These are phyloP conservation scores for Mycena metata DNA, from an alignment of 768 basidiomycete species.

Conservation along the genomic window DNA sequence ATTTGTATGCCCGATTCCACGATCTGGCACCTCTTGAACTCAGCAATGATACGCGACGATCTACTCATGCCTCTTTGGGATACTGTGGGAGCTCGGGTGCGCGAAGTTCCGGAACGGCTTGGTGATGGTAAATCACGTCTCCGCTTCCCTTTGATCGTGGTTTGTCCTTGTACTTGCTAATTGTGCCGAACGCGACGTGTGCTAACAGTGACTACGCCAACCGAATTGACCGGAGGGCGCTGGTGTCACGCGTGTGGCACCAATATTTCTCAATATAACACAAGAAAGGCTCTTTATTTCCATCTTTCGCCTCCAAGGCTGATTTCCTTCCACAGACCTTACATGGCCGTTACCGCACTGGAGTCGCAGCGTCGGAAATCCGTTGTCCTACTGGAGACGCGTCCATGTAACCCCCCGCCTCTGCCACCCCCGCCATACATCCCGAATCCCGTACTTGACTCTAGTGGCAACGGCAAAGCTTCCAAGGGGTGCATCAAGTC, in stretches of 20 bases:
- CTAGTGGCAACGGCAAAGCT: not conserved
- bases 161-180: constrained; percentile 25
- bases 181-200: constrained; percentile 7
- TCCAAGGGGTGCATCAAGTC: not conserved
- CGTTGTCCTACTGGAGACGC: constrained; percentile 8
- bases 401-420: constrained; percentile 3
- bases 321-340: not conserved
- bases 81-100: constrained; percentile 3
- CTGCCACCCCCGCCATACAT: not conserved
- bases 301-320: not conserved
- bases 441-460: not conserved
- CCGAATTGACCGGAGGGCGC: not conserved
- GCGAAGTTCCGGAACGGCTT: constrained; percentile 16
- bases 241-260: constrained; percentile 31
- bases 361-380: constrained; percentile 31
- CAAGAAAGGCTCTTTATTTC: not conserved
- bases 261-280: constrained; percentile 16
- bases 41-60: constrained; percentile 11
- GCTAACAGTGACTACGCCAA: constrained; percentile 8
- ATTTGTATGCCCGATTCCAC: too few species aligned
- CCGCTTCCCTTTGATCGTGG: constrained; percentile 7
- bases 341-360: constrained; percentile 24
- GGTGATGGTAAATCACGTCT: constrained; percentile 7
- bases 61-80: not conserved
- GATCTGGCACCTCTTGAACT: too few species aligned